Evolutionary conservation across 2,329 filamentous ascomycete genomes (phyloP).

Genomic region (Penicillium sclerotigenum): DNA sequence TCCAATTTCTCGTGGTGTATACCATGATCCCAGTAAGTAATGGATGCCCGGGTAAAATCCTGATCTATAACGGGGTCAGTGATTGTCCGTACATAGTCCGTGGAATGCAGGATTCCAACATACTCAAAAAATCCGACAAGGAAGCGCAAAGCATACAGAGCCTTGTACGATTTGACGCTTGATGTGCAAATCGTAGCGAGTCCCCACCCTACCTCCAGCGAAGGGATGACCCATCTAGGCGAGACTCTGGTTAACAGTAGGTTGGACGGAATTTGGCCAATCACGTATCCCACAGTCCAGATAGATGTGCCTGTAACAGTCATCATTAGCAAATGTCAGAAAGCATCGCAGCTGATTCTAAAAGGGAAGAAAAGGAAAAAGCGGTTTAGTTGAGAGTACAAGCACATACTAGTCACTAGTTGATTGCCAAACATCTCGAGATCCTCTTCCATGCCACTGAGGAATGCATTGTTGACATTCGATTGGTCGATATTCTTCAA

Average conservation of each 20-base stretch:
- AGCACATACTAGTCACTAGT: slow-evolving; percentile 32
- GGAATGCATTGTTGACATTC: slow-evolving; percentile 45
- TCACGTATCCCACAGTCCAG: slow-evolving; percentile 48
- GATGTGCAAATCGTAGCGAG: slow-evolving; percentile 22
- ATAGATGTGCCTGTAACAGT: slow-evolving; percentile 27
- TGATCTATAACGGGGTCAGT: slow-evolving; percentile 6
- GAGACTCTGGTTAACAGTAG: slow-evolving; percentile 46
- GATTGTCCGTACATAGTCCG: no score
- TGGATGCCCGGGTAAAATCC: slow-evolving; percentile 27
- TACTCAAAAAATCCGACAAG: slow-evolving; percentile 31
- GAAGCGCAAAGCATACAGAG: slow-evolving; percentile 24
- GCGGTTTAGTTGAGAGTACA: background rate
- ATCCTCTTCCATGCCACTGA: slow-evolving; percentile 39
- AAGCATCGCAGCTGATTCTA: no score
- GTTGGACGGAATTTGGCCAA: slow-evolving; percentile 46
- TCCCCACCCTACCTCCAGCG: slow-evolving; percentile 36
- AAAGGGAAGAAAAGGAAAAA: background rate
- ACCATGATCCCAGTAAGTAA: slow-evolving; percentile 28
- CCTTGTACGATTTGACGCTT: slow-evolving; percentile 23
- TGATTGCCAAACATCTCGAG: slow-evolving; percentile 36
- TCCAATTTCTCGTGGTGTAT: slow-evolving; percentile 25
- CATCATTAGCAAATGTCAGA: background rate
- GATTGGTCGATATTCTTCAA: slow-evolving; percentile 39
- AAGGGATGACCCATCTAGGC: slow-evolving; percentile 44
- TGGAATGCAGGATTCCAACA: no score